Conservation (phyloP, 257 asterid species). For the Primulina tabacum region DNA sequence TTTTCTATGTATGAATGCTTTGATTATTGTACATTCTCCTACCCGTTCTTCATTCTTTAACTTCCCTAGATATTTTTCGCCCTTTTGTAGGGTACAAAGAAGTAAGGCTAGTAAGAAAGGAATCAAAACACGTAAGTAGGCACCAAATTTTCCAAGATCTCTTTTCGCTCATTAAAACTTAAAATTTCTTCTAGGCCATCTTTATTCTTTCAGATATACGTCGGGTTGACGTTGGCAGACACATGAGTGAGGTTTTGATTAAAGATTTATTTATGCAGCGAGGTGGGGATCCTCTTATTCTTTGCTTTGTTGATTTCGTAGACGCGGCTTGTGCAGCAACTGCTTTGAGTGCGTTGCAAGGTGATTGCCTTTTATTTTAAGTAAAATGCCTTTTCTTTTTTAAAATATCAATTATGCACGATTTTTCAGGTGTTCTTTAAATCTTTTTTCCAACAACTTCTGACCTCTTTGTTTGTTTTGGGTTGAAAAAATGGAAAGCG, state of each 20-base stretch:
- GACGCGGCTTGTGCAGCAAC: conserved; percentile 64
- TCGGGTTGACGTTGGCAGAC: too few species aligned
- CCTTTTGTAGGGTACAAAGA: conserved; percentile 61
- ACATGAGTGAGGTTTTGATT: neutral
- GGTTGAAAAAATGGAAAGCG: neutral
- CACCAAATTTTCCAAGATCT: neutral
- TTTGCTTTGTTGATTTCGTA: conserved; percentile 52
- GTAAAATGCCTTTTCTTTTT: neutral
- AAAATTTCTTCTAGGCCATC: neutral
- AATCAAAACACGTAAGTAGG: conserved; percentile 44
- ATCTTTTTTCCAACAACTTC: neutral
- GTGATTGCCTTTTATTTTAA: conserved; percentile 20
- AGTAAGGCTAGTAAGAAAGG: conserved; percentile 58
- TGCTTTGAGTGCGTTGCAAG: conserved; percentile 57
- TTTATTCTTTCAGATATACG: neutral
- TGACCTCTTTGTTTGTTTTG: neutral
- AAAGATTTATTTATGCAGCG: conserved; percentile 36
- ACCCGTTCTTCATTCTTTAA: conserved; percentile 27
- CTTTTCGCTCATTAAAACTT: neutral
- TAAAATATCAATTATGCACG: neutral
- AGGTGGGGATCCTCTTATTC: conserved; percentile 51
- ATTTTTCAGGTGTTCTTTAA: neutral
- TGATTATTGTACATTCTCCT: neutral
- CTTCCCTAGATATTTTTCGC: conserved; percentile 46
- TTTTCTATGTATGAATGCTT: neutral